Evolutionary conservation across 441 rosid species (phyloP).

Genomic region (Arabidopsis lyrata): DNA sequence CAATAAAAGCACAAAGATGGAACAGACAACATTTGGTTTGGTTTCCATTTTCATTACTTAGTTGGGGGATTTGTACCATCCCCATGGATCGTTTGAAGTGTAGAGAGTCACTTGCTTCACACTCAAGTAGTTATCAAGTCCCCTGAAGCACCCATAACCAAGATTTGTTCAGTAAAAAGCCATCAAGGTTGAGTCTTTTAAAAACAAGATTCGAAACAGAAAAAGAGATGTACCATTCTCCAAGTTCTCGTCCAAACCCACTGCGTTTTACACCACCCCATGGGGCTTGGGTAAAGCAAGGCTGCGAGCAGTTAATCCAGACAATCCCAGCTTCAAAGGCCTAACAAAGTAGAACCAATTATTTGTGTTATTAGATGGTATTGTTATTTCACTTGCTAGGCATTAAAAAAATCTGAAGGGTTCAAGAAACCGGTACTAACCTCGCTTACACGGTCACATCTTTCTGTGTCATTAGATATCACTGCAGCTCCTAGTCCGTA

Average conservation of each 20-base stretch:
- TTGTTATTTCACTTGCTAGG: not conserved
- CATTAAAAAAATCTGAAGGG: not conserved
- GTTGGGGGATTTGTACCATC: constrained; percentile 86
- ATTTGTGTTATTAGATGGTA: not conserved
- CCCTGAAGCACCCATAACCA: constrained; percentile 59
- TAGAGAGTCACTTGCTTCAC: constrained; percentile 94
- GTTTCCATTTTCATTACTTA: constrained; percentile 33
- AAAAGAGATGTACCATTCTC: constrained; percentile 75
- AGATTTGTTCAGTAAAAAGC: constrained; percentile 30
- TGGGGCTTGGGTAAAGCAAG: constrained; percentile 95
- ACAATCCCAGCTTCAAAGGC: constrained; percentile 85
- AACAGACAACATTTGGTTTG: constrained; percentile 7
- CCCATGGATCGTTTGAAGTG: constrained; percentile 82
- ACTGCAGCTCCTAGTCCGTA: constrained; percentile 92
- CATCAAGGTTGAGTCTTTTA: constrained; percentile 9
- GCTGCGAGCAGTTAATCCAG: constrained; percentile 97
- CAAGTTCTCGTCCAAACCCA: constrained; percentile 93
- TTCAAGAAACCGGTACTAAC: constrained; percentile 50
- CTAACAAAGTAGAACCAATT: constrained; percentile 48
- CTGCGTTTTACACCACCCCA: constrained; percentile 98
- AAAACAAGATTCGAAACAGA: not conserved
- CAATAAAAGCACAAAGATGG: constrained; percentile 1
- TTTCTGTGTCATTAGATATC: constrained; percentile 82
- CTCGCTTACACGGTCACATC: constrained; percentile 92
- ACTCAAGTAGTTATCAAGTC: constrained; percentile 82